Conservation (phyloP, 306 rosid species). For the Vigna hirtella region DNA sequence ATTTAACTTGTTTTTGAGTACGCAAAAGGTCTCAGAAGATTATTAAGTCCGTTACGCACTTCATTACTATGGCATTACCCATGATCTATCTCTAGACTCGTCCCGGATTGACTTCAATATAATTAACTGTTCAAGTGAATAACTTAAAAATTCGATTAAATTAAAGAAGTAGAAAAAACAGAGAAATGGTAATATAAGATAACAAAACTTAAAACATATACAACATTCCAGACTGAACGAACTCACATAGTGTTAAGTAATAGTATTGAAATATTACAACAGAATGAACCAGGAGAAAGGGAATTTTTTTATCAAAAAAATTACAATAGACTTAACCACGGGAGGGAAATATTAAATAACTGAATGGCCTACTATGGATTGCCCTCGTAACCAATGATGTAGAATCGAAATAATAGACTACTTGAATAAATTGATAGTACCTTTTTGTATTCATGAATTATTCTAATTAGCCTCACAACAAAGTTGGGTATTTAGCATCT, state of each 20-base stretch:
- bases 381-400: conserved; percentile 25
- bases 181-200: not conserved
- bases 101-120: no score
- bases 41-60: not conserved
- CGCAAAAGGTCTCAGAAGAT: not conserved
- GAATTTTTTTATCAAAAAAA: not conserved
- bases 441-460: conserved; percentile 26
- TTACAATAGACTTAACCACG: conserved; percentile 38
- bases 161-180: not conserved
- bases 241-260: not conserved
- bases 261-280: conserved; percentile 34
- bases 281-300: conserved; percentile 31
- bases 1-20: not conserved
- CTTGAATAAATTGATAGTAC: conserved; percentile 14
- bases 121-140: no score
- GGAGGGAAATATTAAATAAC: conserved; percentile 10
- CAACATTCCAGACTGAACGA: not conserved
- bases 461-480: conserved; percentile 54
- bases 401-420: conserved; percentile 24
- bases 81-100: no score
- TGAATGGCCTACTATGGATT: conserved; percentile 7
- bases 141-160: no score
- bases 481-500: conserved; percentile 96
- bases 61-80: not conserved
- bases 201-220: not conserved